These are phyloP conservation scores for Daldinia grandis DNA, from an alignment of 495 filamentous ascomycete species.

Conservation along the genomic window DNA sequence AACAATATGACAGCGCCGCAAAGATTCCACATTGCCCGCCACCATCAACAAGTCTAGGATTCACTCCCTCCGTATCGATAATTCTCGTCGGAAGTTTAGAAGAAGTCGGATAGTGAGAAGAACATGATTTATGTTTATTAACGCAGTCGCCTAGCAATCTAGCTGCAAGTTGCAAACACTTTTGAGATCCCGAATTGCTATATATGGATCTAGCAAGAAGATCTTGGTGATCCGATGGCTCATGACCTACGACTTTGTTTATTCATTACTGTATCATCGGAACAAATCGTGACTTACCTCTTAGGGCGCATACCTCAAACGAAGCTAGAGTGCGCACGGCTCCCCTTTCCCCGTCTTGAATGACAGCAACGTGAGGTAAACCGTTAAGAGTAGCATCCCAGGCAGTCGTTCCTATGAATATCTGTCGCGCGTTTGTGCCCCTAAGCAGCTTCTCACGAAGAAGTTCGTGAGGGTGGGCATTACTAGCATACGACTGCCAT, in stretches of 20 bases:
- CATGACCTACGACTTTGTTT: slow-evolving; percentile 27
- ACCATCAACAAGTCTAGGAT: slow-evolving; percentile 31
- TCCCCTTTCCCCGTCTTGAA: slow-evolving; percentile 23
- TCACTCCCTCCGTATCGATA: slow-evolving; percentile 33
- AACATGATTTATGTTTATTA: slow-evolving; percentile 32
- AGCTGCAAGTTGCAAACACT: slow-evolving; percentile 31
- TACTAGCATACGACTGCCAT: slow-evolving; percentile 34
- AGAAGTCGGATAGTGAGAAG: slow-evolving; percentile 8
- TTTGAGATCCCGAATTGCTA: slow-evolving; percentile 27
- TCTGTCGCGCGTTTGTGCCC: slow-evolving; percentile 17
- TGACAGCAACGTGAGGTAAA: slow-evolving; percentile 35
- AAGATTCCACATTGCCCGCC: slow-evolving; percentile 26
- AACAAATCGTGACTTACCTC: slow-evolving; percentile 23
- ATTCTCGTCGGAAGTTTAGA: slow-evolving; percentile 36
- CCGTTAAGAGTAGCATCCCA: slow-evolving; percentile 36
- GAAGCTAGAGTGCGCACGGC: slow-evolving; percentile 21
- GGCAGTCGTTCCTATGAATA: slow-evolving; percentile 32
- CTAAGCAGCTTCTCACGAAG: slow-evolving; percentile 21
- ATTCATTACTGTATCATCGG: not conserved
- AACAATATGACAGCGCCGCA: slow-evolving; percentile 4
- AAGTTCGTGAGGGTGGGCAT: slow-evolving; percentile 27
- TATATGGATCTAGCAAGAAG: slow-evolving; percentile 36
- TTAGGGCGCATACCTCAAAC: slow-evolving; percentile 40
- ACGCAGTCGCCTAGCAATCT: slow-evolving; percentile 29
- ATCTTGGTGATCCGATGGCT: slow-evolving; percentile 21